These are phyloP conservation scores for Zoysia pacifica DNA, from an alignment of 176 grass and related monocot genomes.

Conservation along the genomic window DNA sequence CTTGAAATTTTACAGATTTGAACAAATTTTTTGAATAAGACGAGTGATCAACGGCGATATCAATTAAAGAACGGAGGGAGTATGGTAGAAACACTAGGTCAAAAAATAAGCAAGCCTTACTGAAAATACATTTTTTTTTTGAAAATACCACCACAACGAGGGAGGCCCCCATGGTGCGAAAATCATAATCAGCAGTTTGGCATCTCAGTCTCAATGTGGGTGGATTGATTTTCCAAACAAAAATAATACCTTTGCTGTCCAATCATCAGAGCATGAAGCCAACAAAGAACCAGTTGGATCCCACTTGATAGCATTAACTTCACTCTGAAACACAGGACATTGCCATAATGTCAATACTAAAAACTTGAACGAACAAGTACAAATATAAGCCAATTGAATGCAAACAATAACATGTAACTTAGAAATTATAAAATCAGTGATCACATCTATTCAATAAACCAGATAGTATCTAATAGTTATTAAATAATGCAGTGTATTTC, in stretches of 20 bases:
- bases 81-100: not conserved
- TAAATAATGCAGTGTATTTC: not conserved
- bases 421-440: not conserved
- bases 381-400: constrained; percentile 1
- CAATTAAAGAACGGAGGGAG: no score
- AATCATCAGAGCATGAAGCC: constrained; percentile 96
- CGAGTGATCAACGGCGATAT: no score
- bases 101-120: not conserved
- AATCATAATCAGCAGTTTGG: not conserved
- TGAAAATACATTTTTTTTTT: no score
- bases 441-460: not conserved
- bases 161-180: no score
- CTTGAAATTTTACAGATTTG: no score
- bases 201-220: not conserved
- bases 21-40: no score
- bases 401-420: not conserved
- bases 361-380: constrained; percentile 18
- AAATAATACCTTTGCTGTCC: constrained; percentile 79
- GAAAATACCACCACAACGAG: no score
- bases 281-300: constrained; percentile 90
- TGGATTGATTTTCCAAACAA: constrained; percentile 14
- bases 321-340: constrained; percentile 56
- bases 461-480: constrained; percentile 8
- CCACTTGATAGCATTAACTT: constrained; percentile 99
- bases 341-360: not conserved